phyloP scores from a whole-genome alignment of 305 asterid genomes.

The Fraxinus xanthoxyloides region DNA sequence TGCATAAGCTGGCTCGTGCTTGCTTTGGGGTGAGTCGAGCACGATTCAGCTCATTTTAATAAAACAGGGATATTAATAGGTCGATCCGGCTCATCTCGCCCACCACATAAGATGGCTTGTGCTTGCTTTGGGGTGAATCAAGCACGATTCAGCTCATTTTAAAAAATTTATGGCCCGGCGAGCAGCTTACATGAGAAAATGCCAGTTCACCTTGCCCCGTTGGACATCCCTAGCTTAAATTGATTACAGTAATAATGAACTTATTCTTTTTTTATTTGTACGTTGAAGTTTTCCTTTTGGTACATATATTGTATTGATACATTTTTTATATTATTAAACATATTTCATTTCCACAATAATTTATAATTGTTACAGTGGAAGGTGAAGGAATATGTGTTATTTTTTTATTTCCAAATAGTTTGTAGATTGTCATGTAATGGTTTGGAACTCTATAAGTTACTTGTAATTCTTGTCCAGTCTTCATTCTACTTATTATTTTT shows the following conservation, averaged over 20 bases:
- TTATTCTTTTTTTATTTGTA: neutral
- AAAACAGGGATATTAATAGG: neutral
- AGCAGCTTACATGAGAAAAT: neutral
- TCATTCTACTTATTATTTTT: neutral
- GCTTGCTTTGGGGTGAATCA: neutral
- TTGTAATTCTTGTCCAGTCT: neutral
- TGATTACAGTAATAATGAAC: neutral
- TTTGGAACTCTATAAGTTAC: neutral
- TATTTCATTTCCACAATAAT: neutral
- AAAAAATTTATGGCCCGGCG: neutral
- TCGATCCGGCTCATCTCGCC: neutral
- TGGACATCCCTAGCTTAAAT: neutral
- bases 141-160: neutral
- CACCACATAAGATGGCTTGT: neutral
- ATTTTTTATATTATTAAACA: neutral
- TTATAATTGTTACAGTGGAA: neutral
- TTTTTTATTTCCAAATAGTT: neutral
- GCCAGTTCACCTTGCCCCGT: neutral
- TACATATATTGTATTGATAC: neutral
- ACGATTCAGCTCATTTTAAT: neutral
- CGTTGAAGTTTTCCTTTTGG: neutral
- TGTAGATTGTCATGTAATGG: neutral
- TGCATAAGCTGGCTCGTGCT: neutral
- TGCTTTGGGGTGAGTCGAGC: neutral
- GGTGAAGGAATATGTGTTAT: neutral